Conservation (phyloP, 1,284 basidiomycete genomes). For the Ceratobasidium sp. region DNA sequence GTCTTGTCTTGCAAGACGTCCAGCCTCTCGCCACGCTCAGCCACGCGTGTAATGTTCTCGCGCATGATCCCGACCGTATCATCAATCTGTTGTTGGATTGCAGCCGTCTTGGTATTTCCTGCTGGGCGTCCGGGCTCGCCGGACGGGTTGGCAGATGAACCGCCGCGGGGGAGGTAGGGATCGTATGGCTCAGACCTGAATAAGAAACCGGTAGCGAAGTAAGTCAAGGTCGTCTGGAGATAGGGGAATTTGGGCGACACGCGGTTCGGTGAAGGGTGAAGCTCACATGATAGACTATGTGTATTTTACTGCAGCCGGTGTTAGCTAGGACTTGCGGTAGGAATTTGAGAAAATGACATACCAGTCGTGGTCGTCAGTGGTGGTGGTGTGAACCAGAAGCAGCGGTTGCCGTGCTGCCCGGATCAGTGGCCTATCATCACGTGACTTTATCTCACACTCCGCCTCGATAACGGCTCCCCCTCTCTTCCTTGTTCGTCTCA, state of each 20-base stretch:
- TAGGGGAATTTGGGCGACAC: slow-evolving; percentile 8
- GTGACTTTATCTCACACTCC: slow-evolving; percentile 22
- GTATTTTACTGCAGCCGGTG: slow-evolving; percentile 10
- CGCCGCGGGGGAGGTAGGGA: slow-evolving; percentile 89
- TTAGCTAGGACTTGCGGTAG: neutral
- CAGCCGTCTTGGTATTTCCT: slow-evolving; percentile 84
- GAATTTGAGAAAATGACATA: neutral
- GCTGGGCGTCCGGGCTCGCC: slow-evolving; percentile 52
- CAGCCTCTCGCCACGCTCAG: slow-evolving; percentile 92
- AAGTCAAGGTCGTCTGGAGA: neutral
- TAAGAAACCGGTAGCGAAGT: neutral
- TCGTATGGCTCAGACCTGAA: slow-evolving; percentile 91
- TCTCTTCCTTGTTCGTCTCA: slow-evolving; percentile 1
- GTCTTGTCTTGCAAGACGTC: slow-evolving; percentile 98
- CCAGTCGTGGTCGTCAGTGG: slow-evolving; percentile 37
- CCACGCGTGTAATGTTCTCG: slow-evolving; percentile 95
- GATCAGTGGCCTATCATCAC: slow-evolving; percentile 16
- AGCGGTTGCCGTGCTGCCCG: slow-evolving; percentile 11
- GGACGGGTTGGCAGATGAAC: slow-evolving; percentile 65
- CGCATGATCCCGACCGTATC: slow-evolving; percentile 96
- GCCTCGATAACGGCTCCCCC: slow-evolving; percentile 14
- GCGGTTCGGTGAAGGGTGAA: neutral
- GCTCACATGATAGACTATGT: slow-evolving; percentile 32
- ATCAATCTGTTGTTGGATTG: slow-evolving; percentile 93
- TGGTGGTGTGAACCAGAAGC: slow-evolving; percentile 23